A percentile compares a stretch with the other conserved stretches of the same genome.
These are phyloP conservation scores for Diplodia corticola DNA, from an alignment of 2,329 filamentous ascomycete species.

Conservation along the genomic window DNA sequence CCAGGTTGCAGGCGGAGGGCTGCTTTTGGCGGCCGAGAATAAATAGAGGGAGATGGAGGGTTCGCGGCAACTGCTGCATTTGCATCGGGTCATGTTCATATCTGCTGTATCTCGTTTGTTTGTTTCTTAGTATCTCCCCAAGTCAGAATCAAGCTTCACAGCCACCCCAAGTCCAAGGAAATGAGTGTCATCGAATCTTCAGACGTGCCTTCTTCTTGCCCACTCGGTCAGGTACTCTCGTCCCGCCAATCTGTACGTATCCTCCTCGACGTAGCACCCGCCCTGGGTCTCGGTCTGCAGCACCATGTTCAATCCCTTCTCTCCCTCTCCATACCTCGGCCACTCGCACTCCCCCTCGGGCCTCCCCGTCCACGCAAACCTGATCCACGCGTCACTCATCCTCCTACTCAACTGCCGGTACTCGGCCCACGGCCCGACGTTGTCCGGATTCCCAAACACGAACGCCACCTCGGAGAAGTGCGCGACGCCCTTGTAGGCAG, in stretches of 20 bases:
- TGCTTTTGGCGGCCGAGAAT: too few species aligned
- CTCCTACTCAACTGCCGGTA: background rate
- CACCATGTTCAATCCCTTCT: slow-evolving; percentile 8
- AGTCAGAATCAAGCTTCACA: too few species aligned
- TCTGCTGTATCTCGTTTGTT: too few species aligned
- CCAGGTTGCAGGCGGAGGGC: too few species aligned
- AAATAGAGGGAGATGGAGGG: too few species aligned
- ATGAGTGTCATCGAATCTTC: too few species aligned
- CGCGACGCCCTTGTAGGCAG: slow-evolving; percentile 4
- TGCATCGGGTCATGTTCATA: too few species aligned
- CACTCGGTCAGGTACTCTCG: slow-evolving; percentile 35
- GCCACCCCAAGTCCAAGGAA: too few species aligned
- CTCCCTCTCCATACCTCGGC: slow-evolving; percentile 6
- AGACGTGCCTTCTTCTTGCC: slow-evolving; percentile 42
- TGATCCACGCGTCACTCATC: slow-evolving; percentile 7
- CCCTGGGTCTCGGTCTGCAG: slow-evolving; percentile 17
- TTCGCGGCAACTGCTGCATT: too few species aligned
- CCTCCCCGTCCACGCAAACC: slow-evolving; percentile 9
- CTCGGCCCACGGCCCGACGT: slow-evolving; percentile 10
- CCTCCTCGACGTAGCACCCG: slow-evolving; percentile 37
- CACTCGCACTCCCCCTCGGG: background rate
- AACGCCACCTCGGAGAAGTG: slow-evolving; percentile 22
- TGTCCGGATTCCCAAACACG: slow-evolving; percentile 5
- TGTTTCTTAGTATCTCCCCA: too few species aligned
- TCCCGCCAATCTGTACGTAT: slow-evolving; percentile 14